Percentiles rank a stretch among this genome's conserved stretches.
phyloP scores from a whole-genome alignment of 305 asterid species.

The Fraxinus xanthoxyloides region DNA sequence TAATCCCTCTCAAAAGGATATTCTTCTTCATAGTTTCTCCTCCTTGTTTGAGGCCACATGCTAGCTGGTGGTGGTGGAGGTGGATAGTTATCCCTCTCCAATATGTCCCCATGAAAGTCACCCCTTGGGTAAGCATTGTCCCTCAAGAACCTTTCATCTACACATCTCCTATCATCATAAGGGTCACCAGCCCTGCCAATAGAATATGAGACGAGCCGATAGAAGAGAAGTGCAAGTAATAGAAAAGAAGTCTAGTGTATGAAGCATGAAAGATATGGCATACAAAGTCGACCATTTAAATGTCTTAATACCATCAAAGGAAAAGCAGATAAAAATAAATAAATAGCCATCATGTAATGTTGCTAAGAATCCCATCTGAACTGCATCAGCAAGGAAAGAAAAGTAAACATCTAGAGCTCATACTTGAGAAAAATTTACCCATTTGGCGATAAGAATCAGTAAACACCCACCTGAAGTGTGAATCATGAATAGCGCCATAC shows the following conservation, averaged over 20 bases:
- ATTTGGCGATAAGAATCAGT: conserved; percentile 34
- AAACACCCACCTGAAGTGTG: conserved; percentile 82
- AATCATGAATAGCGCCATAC: conserved; percentile 79
- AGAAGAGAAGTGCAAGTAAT: conserved; percentile 32
- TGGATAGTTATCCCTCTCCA: conserved; percentile 81
- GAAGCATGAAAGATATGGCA: not conserved
- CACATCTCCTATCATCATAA: conserved; percentile 83
- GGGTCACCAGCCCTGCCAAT: conserved; percentile 84
- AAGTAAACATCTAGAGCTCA: conserved; percentile 18
- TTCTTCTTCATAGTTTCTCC: conserved; percentile 81
- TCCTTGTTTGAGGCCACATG: conserved; percentile 82
- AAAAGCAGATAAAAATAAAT: not conserved
- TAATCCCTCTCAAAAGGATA: conserved; percentile 76
- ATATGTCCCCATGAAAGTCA: conserved; percentile 63
- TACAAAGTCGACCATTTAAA: not conserved
- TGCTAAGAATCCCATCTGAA: conserved; percentile 20
- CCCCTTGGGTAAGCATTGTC: conserved; percentile 73
- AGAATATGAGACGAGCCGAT: conserved; percentile 39
- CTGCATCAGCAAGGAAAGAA: conserved; percentile 10
- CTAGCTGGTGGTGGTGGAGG: conserved; percentile 64
- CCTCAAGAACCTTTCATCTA: conserved; percentile 88
- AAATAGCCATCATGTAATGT: conserved; percentile 3
- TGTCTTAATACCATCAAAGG: not conserved
- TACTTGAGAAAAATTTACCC: conserved; percentile 26
- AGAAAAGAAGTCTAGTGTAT: conserved; percentile 20